These are phyloP conservation scores for Arachis stenosperma DNA, from an alignment of 306 rosid genomes.

Conservation along the genomic window DNA sequence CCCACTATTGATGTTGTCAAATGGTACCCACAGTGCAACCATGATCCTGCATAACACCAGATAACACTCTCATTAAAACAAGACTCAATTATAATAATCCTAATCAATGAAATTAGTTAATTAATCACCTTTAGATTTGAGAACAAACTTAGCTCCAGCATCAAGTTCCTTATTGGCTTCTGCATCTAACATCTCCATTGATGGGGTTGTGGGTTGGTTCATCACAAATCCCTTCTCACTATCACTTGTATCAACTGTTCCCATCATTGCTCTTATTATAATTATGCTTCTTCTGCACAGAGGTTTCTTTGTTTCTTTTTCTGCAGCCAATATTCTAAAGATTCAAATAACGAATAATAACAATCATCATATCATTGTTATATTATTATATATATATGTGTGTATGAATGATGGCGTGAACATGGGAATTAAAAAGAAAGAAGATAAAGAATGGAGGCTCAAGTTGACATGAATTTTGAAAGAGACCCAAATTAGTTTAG, in stretches of 20 bases:
- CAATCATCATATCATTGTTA: no score
- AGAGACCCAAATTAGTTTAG: conserved; percentile 35
- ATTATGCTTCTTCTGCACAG: conserved; percentile 22
- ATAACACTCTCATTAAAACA: no score
- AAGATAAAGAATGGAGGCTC: conserved; percentile 4
- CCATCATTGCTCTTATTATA: conserved; percentile 34
- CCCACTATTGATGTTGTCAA: conserved; percentile 81
- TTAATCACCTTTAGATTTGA: conserved; percentile 66
- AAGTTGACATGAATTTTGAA: conserved; percentile 42
- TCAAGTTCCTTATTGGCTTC: conserved; percentile 66
- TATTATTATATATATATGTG: not conserved
- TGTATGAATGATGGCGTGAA: not conserved
- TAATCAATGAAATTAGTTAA: no score
- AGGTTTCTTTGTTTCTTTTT: not conserved
- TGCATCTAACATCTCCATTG: conserved; percentile 58
- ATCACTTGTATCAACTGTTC: conserved; percentile 45
- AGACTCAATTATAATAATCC: no score
- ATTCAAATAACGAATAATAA: not conserved
- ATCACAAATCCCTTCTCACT: conserved; percentile 49
- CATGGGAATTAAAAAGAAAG: not conserved
- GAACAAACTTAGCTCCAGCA: conserved; percentile 84
- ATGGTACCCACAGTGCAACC: conserved; percentile 90
- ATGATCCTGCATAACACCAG: conserved; percentile 54
- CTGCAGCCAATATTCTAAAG: conserved; percentile 21
- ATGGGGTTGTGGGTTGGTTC: conserved; percentile 16